Base-by-base conservation (phyloP, 2,329 filamentous ascomycete genomes). In the Beauveria scarabaeidicola region DNA sequence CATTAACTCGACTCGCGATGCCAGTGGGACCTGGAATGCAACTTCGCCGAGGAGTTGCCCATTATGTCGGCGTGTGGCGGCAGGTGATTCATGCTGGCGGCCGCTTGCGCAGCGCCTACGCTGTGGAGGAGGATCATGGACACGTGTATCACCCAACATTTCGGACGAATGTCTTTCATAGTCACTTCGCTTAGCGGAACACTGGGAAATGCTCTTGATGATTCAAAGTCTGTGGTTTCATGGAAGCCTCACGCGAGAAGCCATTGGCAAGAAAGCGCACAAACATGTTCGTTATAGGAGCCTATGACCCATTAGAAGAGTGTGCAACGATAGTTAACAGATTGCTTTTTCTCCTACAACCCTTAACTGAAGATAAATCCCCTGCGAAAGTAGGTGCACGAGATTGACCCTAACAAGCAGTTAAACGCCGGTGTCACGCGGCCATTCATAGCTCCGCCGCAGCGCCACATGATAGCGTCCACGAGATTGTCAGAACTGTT, bases 301-400 rank as follows among this genome's bases (percentile, higher is more conserved):
- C 56, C 48, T 46, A n/a, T 44, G 47, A 36, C 19, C 48, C 46
- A 52, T 44, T 10, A 38, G 10, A 46, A 52, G 47, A 58, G 38
- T 58, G 46, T 23, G n/a, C 56, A 46, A 43, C 38, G 25, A 58
- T 52, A 58, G 56, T 58, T 58, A 58, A 51, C 47, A 52, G 38
- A 58, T 58, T 58, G 56, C 10, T 50, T 52, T 38, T 27, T 36
- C 27, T 27, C 40, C 27, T 52, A 52, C 21, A 36, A n/a, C 11
- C 2, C 13, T 11, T 38, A 1, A 19, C 9, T 9, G 23, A 23
- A 4, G 5, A 29, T 29, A 7, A 38, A 13, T 13, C 11, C 10
- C 7, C 10, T 5, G 32, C 41, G 38, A 51, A 17, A 17, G 38
- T 23, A 6, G 23, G 27, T 46, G 52, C n/a, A 23, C 3, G 1